These are phyloP conservation scores for Geotrichum klebahnii DNA, from an alignment of 1,139 yeast genomes.

Conservation along the genomic window DNA sequence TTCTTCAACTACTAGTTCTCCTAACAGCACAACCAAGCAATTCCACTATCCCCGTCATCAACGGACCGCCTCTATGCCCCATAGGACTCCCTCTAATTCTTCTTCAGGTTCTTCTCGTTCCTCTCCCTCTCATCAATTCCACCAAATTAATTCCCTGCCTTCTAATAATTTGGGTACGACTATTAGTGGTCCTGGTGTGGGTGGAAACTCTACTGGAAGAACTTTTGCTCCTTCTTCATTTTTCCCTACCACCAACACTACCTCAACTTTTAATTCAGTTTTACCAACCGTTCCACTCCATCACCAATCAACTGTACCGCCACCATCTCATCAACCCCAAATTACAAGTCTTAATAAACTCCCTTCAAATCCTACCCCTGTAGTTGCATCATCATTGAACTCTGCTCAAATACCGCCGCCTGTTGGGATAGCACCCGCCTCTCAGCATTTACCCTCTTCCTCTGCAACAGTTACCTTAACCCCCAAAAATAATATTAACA, in stretches of 20 bases:
- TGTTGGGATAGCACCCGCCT: neutral
- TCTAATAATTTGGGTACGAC: neutral
- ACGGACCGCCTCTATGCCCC: slow-evolving; percentile 6
- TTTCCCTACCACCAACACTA: slow-evolving; percentile 1
- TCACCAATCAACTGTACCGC: slow-evolving; percentile 5
- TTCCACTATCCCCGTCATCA: slow-evolving; percentile 9
- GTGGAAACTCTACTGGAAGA: neutral
- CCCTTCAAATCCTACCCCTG: neutral
- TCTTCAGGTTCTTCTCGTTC: neutral
- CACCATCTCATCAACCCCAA: neutral
- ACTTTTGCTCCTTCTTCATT: neutral
- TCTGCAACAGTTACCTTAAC: slow-evolving; percentile 1
- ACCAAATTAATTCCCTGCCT: neutral
- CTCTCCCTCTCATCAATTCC: neutral
- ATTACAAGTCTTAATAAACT: neutral
- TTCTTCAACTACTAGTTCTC: neutral
- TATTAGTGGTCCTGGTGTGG: neutral
- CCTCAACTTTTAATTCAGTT: neutral
- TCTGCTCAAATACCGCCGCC: neutral
- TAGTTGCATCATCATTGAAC: neutral
- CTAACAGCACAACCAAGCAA: neutral
- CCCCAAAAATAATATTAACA: neutral
- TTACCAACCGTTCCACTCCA: neutral
- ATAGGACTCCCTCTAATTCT: neutral
- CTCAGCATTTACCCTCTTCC: slow-evolving; percentile 4